Conservation (phyloP, 768 basidiomycete genomes). For the Lentinula edodes region DNA sequence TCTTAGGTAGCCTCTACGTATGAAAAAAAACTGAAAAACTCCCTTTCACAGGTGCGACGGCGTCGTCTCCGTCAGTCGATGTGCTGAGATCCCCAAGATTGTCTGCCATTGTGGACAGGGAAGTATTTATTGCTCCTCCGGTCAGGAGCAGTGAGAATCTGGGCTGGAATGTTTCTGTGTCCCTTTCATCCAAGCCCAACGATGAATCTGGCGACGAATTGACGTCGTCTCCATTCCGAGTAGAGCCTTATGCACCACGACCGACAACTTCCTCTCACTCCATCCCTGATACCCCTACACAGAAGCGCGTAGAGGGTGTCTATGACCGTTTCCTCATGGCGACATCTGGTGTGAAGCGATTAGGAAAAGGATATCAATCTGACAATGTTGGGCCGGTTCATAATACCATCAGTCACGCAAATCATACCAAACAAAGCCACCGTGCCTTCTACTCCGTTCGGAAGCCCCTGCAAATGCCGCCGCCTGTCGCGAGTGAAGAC, state of each 20-base stretch:
- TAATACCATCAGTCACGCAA: conserved; percentile 23
- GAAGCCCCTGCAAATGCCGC: conserved; percentile 49
- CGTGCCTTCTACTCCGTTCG: conserved; percentile 43
- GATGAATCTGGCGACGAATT: conserved; percentile 44
- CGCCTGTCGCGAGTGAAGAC: conserved; percentile 63
- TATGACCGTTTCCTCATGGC: conserved; percentile 85
- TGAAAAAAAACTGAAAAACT: neutral
- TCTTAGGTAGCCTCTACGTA: neutral
- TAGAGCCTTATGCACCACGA: conserved; percentile 59
- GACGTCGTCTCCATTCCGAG: conserved; percentile 54
- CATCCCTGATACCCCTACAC: conserved; percentile 50
- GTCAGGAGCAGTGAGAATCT: conserved; percentile 29
- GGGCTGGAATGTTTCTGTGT: neutral
- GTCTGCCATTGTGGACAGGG: conserved; percentile 64
- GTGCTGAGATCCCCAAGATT: conserved; percentile 38
- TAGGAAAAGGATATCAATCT: conserved; percentile 80
- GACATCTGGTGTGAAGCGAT: conserved; percentile 71
- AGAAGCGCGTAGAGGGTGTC: conserved; percentile 61
- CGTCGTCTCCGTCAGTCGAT: conserved; percentile 29
- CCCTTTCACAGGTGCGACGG: conserved; percentile 16
- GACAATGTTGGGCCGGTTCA: conserved; percentile 44
- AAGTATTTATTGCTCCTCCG: conserved; percentile 58
- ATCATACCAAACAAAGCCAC: conserved; percentile 28
- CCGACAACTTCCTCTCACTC: conserved; percentile 27
- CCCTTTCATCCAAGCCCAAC: neutral